Evolutionary conservation across 345 rosid species (phyloP).

Genomic region (Bruguiera parviflora): DNA sequence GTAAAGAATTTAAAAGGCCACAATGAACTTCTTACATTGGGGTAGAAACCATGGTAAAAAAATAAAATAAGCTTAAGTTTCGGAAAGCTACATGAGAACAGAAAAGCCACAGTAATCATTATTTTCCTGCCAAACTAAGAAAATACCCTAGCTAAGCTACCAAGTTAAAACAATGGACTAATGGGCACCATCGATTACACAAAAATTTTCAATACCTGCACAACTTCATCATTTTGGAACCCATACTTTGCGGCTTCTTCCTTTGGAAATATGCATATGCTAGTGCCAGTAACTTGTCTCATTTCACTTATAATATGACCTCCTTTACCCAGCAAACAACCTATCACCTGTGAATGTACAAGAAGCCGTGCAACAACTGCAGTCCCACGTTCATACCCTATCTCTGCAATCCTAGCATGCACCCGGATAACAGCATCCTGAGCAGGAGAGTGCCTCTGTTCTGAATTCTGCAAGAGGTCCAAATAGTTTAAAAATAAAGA

Average conservation of each 20-base stretch:
- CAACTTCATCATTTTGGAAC: constrained; percentile 57
- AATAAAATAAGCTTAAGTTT: too few species aligned
- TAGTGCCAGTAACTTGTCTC: constrained; percentile 72
- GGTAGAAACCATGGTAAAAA: too few species aligned
- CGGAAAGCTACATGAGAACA: too few species aligned
- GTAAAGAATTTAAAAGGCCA: too few species aligned
- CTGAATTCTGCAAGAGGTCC: constrained; percentile 50
- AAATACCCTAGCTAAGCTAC: background rate
- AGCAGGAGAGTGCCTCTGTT: constrained; percentile 63
- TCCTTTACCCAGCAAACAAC: constrained; percentile 66
- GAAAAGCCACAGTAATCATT: too few species aligned
- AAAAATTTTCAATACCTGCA: constrained; percentile 50
- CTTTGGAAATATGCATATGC: constrained; percentile 57
- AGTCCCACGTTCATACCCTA: constrained; percentile 65
- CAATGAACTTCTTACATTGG: too few species aligned
- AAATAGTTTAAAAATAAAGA: background rate
- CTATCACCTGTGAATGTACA: constrained; percentile 58
- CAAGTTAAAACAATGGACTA: background rate
- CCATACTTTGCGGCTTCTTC: constrained; percentile 58
- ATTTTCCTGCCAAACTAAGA: too few species aligned
- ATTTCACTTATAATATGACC: constrained; percentile 64
- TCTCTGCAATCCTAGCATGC: constrained; percentile 61
- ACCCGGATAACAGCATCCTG: constrained; percentile 76
- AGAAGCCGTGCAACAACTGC: constrained; percentile 72
- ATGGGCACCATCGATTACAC: background rate